Base-by-base conservation (phyloP, 441 rosid genomes). In the Pelargonium cotyledonis region DNA sequence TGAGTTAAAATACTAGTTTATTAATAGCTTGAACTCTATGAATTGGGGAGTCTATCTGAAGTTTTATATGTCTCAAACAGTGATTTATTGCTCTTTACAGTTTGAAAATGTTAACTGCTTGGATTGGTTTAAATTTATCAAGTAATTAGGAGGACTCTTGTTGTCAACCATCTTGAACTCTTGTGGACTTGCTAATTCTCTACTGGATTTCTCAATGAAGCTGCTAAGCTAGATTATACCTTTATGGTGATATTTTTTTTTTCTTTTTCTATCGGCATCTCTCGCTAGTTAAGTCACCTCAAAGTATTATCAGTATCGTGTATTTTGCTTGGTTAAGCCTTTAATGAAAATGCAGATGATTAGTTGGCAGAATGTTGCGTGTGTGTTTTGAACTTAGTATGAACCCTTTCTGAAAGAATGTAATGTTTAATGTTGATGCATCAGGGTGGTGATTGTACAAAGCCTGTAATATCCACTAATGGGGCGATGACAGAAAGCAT, bases 361-460 rank as follows among this genome's bases (percentile, higher is more conserved):
- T 67, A 65, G 61, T 14, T 4, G 18, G 53, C 18, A 16, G 53
- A 71, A 66, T 65, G 8, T 72, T 60, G 68, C 63, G 19, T 49
- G 19, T 73, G 1, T 29, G 16, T 8, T 62, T 65, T 8, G 41
- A 26, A 57, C 64, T 71, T 74, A n/a, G 26, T 40, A 23, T 67
- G 11, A 73, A 43, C 12, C 69, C 15, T 53, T 53, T 53, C 60
- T 15, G 15, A 16, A 53, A 53, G 7, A 63, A 23, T 31, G 65
- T 5, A 8, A 7, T 19, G 11, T 60, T 66, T 69, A 19, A 82
- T 72, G 62, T 72, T 80, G 65, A 72, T 79, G 51, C 69, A 44
- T 31, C 87, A 92, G 98, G 89, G 68, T 75, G 79, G 80, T 70
- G 81, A 85, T 35, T 75, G 64, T 75, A 75, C 76, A 65, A 84